phyloP scores from a whole-genome alignment of 768 basidiomycete species.

The Naematelia aurantialba region DNA sequence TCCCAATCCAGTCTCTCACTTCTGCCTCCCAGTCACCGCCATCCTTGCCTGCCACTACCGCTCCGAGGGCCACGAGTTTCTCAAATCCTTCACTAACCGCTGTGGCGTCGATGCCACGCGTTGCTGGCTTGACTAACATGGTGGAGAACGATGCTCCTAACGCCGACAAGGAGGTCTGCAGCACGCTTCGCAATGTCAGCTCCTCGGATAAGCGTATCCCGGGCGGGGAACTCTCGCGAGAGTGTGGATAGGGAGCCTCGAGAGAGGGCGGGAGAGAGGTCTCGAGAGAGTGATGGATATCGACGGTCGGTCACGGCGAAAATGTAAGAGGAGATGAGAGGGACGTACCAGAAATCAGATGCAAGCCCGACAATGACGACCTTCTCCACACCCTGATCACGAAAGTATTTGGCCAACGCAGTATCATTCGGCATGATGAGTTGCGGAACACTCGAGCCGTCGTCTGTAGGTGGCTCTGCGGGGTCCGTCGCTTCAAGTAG shows the following conservation, averaged over 20 bases:
- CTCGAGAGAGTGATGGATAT: not conserved
- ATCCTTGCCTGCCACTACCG: slow-evolving; percentile 11
- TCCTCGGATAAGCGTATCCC: no score
- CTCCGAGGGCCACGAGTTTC: slow-evolving; percentile 13
- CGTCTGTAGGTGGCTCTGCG: slow-evolving; percentile 9
- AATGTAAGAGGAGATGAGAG: not conserved
- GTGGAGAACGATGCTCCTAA: slow-evolving; percentile 3
- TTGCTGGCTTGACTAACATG: not conserved
- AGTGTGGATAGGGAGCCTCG: no score
- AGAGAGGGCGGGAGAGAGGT: not conserved
- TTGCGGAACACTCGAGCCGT: slow-evolving; percentile 21
- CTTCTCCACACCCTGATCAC: slow-evolving; percentile 55
- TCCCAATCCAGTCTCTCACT: slow-evolving; percentile 7
- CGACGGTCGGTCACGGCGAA: no score
- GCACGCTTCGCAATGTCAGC: slow-evolving; percentile 4
- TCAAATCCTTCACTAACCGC: slow-evolving; percentile 5
- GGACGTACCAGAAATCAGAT: slow-evolving; percentile 65
- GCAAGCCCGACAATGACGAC: slow-evolving; percentile 65
- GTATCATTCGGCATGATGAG: slow-evolving; percentile 55
- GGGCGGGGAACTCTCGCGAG: no score
- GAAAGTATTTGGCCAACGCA: slow-evolving; percentile 25
- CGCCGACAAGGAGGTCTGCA: slow-evolving; percentile 4
- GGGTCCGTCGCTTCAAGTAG: slow-evolving; percentile 20
- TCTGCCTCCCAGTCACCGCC: slow-evolving; percentile 10
- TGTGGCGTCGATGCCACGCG: not conserved